Evolutionary conservation across 1,284 basidiomycete species (phyloP).

Genomic region (Takashimella tepidaria): DNA sequence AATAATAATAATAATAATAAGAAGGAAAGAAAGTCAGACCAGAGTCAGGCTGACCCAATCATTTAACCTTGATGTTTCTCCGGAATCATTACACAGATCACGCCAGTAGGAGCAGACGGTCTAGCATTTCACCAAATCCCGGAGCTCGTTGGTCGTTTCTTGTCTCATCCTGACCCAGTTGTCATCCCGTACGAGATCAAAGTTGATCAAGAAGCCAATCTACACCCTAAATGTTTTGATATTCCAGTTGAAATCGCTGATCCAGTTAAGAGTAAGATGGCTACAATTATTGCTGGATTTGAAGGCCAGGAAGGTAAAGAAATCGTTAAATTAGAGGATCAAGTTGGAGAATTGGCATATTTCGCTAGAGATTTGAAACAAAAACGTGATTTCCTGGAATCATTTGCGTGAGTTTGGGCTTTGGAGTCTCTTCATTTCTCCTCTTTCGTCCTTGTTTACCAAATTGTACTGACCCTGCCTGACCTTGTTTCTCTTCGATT

Average conservation of each 20-base stretch:
- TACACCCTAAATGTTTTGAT: conserved; percentile 65
- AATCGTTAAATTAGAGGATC: conserved; percentile 75
- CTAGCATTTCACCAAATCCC: conserved; percentile 76
- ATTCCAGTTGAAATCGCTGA: conserved; percentile 89
- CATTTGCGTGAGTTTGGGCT: conserved; percentile 61
- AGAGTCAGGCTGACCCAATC: conserved; percentile 17
- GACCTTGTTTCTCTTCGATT: background rate
- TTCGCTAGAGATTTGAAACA: conserved; percentile 77
- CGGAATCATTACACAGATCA: conserved; percentile 50
- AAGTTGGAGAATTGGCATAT: conserved; percentile 74
- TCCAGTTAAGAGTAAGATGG: conserved; percentile 69
- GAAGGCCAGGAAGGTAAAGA: conserved; percentile 62
- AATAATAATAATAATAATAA: too few relatives aligned
- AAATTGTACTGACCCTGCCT: background rate
- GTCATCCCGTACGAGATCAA: conserved; percentile 63
- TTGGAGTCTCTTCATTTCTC: too few relatives aligned
- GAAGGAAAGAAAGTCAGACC: too few relatives aligned
- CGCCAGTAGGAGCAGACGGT: conserved; percentile 55
- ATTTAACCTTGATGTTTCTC: conserved; percentile 13
- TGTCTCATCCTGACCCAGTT: conserved; percentile 75
- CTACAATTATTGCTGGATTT: conserved; percentile 62
- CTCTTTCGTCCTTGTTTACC: background rate
- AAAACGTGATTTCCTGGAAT: conserved; percentile 78
- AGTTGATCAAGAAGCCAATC: conserved; percentile 43
- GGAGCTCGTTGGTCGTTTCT: conserved; percentile 74